Evolutionary conservation across 805 yeast genomes (phyloP).

Genomic region (Clavispora asparagi): DNA sequence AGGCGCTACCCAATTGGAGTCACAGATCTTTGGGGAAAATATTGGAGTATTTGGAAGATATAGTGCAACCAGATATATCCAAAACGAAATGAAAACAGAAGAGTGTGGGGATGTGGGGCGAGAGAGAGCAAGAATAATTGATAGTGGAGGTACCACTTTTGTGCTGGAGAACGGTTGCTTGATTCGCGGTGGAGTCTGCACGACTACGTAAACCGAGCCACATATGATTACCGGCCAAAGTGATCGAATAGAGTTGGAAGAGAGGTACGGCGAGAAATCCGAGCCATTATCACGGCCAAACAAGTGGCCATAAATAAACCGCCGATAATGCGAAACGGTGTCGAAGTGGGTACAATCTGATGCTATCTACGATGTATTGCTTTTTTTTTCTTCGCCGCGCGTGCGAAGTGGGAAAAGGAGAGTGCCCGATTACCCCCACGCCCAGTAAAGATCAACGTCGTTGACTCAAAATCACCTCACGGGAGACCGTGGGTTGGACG

Average conservation of each 20-base stretch:
- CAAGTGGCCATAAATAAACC: too few species aligned
- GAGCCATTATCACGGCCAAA: too few species aligned
- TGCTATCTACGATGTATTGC: too few species aligned
- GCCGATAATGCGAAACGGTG: too few species aligned
- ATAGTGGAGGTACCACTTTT: neutral
- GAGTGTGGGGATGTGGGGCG: neutral
- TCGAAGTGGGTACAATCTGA: too few species aligned
- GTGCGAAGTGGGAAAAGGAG: too few species aligned
- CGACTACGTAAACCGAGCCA: neutral
- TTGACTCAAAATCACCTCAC: too few species aligned
- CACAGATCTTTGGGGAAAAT: neutral
- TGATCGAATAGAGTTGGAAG: too few species aligned
- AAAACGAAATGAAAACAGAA: neutral
- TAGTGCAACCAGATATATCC: neutral
- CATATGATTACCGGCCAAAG: too few species aligned
- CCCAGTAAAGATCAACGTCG: neutral
- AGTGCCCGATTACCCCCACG: neutral
- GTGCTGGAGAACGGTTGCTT: neutral
- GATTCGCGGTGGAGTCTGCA: conserved; percentile 1
- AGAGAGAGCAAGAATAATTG: neutral
- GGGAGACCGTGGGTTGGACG: too few species aligned
- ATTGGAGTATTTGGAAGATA: neutral
- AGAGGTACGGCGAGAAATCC: too few species aligned
- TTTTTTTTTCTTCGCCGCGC: too few species aligned
- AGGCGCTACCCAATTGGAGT: neutral